Percentiles rank a stretch among this genome's conserved stretches.
These are phyloP conservation scores for Ceratopteris richardii DNA, from an alignment of 75 land plant species.

Conservation along the genomic window DNA sequence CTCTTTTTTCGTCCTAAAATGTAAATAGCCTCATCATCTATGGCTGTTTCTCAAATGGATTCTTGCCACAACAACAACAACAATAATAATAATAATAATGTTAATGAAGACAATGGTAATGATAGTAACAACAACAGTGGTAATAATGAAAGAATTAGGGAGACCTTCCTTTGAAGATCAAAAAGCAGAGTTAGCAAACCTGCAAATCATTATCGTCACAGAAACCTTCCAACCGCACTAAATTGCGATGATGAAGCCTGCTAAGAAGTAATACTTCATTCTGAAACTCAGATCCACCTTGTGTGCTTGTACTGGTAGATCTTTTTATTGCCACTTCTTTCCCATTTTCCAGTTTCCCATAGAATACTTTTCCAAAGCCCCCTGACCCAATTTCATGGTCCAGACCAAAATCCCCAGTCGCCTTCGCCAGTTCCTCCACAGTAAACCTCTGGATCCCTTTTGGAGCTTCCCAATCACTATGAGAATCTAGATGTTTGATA, in stretches of 20 bases:
- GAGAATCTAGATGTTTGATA: background rate
- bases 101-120: no score
- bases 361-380: conserved; percentile 86
- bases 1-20: no score
- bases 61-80: no score
- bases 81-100: no score
- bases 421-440: conserved; percentile 53
- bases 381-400: conserved; percentile 64
- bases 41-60: no score
- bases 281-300: conserved; percentile 35
- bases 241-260: conserved; percentile 53
- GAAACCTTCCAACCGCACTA: conserved; percentile 45
- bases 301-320: conserved; percentile 22
- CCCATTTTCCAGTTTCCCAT: conserved; percentile 42
- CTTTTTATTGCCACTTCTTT: conserved; percentile 54
- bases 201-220: conserved; percentile 31
- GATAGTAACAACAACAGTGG: no score
- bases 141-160: no score
- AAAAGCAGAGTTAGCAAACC: no score
- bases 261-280: conserved; percentile 38
- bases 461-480: conserved; percentile 18
- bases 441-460: conserved; percentile 51
- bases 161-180: no score
- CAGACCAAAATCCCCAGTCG: conserved; percentile 53
- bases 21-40: no score